Percentiles rank a stretch among this genome's conserved stretches.
phyloP scores from a whole-genome alignment of 2,329 filamentous ascomycete species.

The Fusarium sp. region DNA sequence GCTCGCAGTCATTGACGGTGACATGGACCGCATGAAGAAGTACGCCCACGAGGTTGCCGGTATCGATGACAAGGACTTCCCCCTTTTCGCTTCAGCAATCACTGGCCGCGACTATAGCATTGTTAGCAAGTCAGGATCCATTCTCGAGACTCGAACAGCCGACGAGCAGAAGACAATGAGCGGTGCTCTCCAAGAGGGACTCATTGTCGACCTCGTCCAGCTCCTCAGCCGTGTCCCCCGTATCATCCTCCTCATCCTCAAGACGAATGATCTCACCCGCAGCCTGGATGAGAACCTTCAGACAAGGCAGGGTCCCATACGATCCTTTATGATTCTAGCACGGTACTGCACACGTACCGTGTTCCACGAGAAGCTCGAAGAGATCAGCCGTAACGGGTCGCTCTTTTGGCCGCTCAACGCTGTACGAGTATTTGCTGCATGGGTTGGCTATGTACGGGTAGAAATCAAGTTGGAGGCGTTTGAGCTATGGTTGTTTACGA shows the following conservation, averaged over 20 bases:
- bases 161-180: slow-evolving; percentile 90
- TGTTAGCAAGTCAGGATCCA: slow-evolving; percentile 69
- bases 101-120: slow-evolving; percentile 91
- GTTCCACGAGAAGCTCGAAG: slow-evolving; percentile 71
- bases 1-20: slow-evolving; percentile 92
- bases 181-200: slow-evolving; percentile 83
- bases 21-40: slow-evolving; percentile 85
- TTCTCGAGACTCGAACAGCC: slow-evolving; percentile 68
- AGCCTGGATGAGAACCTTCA: slow-evolving; percentile 92
- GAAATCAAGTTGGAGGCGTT: slow-evolving; percentile 72
- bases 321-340: slow-evolving; percentile 74
- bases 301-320: slow-evolving; percentile 73
- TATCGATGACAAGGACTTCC: slow-evolving; percentile 89
- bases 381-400: slow-evolving; percentile 63
- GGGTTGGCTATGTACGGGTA: slow-evolving; percentile 68
- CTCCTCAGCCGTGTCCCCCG: slow-evolving; percentile 88
- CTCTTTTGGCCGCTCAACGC: slow-evolving; percentile 69
- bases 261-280: slow-evolving; percentile 96
- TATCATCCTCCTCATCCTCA: slow-evolving; percentile 93
- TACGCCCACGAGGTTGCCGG: slow-evolving; percentile 91
- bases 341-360: slow-evolving; percentile 75
- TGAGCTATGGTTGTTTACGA: slow-evolving; percentile 69
- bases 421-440: slow-evolving; percentile 64
- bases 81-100: slow-evolving; percentile 94
- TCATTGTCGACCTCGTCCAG: slow-evolving; percentile 88